Conservation (phyloP, 371 early-diverging fungal species). For the Thermomucor indicae-seudaticae region DNA sequence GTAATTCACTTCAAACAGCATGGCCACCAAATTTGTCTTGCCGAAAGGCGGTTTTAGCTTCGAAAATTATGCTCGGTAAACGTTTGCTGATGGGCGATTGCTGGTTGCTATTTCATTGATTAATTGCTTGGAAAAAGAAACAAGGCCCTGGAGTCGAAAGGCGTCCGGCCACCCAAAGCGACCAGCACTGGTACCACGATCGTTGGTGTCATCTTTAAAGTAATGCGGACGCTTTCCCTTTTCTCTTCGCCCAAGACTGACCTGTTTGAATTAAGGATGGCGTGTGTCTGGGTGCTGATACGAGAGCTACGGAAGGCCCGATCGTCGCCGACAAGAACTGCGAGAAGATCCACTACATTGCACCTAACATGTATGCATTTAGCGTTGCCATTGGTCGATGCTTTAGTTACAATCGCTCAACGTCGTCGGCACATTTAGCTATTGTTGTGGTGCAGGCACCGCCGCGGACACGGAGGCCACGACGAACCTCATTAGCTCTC, state of each 20-base stretch:
- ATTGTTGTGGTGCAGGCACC: constrained; percentile 99
- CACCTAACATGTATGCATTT: constrained; percentile 88
- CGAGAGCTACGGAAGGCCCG: constrained; percentile 97
- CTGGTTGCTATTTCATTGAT: neutral
- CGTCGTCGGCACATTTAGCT: constrained; percentile 30
- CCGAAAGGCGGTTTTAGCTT: constrained; percentile 78
- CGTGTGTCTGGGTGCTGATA: constrained; percentile 98
- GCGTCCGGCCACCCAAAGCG: constrained; percentile 78
- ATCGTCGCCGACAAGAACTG: constrained; percentile 99
- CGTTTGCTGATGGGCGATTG: neutral
- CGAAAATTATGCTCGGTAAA: constrained; percentile 79
- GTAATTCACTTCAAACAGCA: no score
- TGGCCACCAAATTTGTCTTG: constrained; percentile 30
- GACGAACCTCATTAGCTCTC: constrained; percentile 89
- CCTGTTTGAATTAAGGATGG: constrained; percentile 66
- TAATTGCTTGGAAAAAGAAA: constrained; percentile 50
- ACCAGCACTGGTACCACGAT: constrained; percentile 99
- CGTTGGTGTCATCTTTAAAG: constrained; percentile 92
- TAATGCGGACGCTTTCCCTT: constrained; percentile 12
- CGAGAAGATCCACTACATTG: constrained; percentile 98
- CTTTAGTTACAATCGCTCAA: neutral
- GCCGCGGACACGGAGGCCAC: constrained; percentile 99
- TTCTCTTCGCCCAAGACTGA: no score
- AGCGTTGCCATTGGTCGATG: neutral
- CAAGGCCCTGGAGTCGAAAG: constrained; percentile 70